phyloP scores from a whole-genome alignment of 176 grass and related monocot species.

The Bolboschoenus planiculmis region DNA sequence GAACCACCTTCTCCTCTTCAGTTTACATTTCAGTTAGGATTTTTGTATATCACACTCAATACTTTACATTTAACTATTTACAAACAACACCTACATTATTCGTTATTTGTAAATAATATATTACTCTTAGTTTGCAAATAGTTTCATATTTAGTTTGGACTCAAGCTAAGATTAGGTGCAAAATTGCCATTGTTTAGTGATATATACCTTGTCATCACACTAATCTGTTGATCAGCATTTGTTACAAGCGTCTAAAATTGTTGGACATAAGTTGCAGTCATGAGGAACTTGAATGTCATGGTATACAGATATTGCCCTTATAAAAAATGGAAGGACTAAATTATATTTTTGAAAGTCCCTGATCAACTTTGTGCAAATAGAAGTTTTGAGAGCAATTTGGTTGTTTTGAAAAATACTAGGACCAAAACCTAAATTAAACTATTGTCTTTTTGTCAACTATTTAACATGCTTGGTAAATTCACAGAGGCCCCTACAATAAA shows the following conservation, averaged over 20 bases:
- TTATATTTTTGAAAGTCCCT: neutral
- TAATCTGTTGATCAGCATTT: neutral
- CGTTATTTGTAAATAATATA: slow-evolving; percentile 5
- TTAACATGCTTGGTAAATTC: neutral
- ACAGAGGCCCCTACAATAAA: neutral
- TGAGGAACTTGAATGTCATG: neutral
- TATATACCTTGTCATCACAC: neutral
- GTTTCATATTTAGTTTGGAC: neutral
- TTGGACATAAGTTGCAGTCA: neutral
- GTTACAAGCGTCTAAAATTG: neutral
- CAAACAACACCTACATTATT: slow-evolving; percentile 23
- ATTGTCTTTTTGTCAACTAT: neutral
- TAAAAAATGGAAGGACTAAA: neutral
- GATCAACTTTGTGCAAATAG: neutral
- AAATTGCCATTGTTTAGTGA: neutral
- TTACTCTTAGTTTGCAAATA: neutral
- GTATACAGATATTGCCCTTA: neutral
- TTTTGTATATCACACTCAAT: slow-evolving; percentile 2
- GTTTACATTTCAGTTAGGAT: neutral
- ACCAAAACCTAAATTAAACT: neutral
- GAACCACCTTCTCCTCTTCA: slow-evolving; percentile 22
- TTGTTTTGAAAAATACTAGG: neutral
- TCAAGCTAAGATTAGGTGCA: neutral
- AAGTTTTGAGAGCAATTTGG: neutral
- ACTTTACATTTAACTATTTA: slow-evolving; percentile 8